Conservation (phyloP, 345 rosid species). For the Arabidopsis arenosa region DNA sequence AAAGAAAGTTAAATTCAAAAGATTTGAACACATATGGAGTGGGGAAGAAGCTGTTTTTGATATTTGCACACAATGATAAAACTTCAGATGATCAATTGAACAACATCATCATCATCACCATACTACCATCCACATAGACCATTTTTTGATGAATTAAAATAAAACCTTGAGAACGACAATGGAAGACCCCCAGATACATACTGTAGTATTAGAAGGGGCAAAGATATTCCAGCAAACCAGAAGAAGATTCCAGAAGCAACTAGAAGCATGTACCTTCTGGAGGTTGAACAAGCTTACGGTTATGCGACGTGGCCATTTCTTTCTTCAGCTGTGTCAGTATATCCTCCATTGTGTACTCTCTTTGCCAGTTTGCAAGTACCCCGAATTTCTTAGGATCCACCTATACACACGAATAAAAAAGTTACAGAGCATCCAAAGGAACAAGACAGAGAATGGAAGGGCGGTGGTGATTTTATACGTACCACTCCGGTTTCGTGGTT, state of each 20-base stretch:
- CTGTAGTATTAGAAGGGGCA: conserved; percentile 32
- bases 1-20: conserved; percentile 7
- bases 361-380: conserved; percentile 75
- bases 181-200: conserved; percentile 35
- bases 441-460: background rate
- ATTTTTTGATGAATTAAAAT: conserved; percentile 33
- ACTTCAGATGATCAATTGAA: conserved; percentile 44
- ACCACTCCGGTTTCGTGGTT: conserved; percentile 98
- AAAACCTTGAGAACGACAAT: conserved; percentile 36
- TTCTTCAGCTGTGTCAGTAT: conserved; percentile 74
- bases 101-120: conserved; percentile 44
- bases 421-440: conserved; percentile 10
- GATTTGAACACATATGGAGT: conserved; percentile 26
- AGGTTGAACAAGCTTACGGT: conserved; percentile 85
- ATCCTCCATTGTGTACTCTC: conserved; percentile 83
- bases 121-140: conserved; percentile 40
- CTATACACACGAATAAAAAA: conserved; percentile 37
- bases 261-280: conserved; percentile 87
- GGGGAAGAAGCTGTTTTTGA: conserved; percentile 35
- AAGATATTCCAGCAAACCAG: conserved; percentile 21
- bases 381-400: conserved; percentile 78
- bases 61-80: conserved; percentile 48
- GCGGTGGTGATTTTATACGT: conserved; percentile 4
- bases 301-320: conserved; percentile 77
- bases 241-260: conserved; percentile 34